Base-by-base conservation (phyloP, 805 yeast species). In the Sugiyamaella smithiae region DNA sequence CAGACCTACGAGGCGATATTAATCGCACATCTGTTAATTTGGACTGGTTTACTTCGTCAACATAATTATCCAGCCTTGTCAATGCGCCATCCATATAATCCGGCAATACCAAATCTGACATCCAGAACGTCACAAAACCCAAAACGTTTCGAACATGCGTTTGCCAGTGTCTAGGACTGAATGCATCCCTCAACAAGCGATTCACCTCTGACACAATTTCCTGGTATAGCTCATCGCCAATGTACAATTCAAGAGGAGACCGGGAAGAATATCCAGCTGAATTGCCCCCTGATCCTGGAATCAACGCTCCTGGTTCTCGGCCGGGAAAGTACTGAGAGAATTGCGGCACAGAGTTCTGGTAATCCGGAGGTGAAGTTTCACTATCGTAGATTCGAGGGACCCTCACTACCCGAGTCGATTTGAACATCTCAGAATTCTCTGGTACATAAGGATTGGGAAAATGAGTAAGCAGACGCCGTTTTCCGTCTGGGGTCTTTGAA, bases 121-220 rank as follows among this genome's bases (percentile, higher is more conserved):
- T 33, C 51, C 77, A 73, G 35, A 75, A 57, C 0, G 77, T 67
- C 1, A 77, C 29, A 6, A 67, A 44, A 40, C 76, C 77, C 7
- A 67, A 17, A 0, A 65, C 1, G 12, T 60, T 49, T 45, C 73
- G 77, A 0, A 77, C 17, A 1, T 75, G 43, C 51, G 75, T 73
- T 53, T 70, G 73, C 43, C 71, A 49, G 22, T 61, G 56, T 44
- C 57, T 66, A 0, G 77, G 72, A 22, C 64, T 54, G 55, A 69
- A 76, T 1, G 80, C 80, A 0, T 58, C 57, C 19, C 46, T 46
- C 24, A 82, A 54, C 4, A 57, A 56, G 3, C 32, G 37, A 57
- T 86, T 86, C 9, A 85, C 64, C 0, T 51, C 49, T 0, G 44
- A 47, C 1, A 84, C 70, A 1, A 84, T 70, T 1, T 56, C 59